Percentiles rank a stretch among this genome's conserved stretches.
Conservation (phyloP, 768 basidiomycete species). For the Mycena chlorophos region DNA sequence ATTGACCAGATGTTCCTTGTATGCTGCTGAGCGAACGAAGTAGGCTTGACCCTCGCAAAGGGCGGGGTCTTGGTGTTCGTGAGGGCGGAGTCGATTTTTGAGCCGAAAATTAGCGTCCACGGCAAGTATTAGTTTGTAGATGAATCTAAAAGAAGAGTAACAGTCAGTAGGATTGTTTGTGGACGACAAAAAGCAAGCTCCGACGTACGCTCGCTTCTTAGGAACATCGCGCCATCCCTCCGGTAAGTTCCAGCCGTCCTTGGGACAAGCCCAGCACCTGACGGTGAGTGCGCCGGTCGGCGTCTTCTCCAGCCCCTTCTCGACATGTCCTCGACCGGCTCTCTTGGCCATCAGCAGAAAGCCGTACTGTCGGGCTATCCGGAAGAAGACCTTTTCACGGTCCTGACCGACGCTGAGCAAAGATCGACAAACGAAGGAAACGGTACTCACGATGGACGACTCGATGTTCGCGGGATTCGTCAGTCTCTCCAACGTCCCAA, state of each 20-base stretch:
- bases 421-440: background rate
- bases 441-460: no score
- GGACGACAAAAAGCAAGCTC: background rate
- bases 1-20: background rate
- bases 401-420: background rate
- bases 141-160: background rate
- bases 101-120: constrained; percentile 4
- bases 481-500: background rate
- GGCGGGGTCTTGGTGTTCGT: background rate
- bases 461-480: background rate
- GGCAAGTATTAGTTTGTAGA: background rate
- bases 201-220: background rate
- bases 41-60: background rate
- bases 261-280: constrained; percentile 24
- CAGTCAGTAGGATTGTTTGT: background rate
- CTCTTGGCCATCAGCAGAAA: background rate
- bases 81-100: background rate
- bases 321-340: constrained; percentile 2
- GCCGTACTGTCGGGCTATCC: background rate
- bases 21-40: background rate
- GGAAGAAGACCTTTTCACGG: constrained; percentile 1
- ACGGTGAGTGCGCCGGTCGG: constrained; percentile 10
- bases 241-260: constrained; percentile 18
- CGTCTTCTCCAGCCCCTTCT: background rate
- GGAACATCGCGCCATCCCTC: constrained; percentile 6